phyloP scores from a whole-genome alignment of 352 stramenopile genomes.

The Phytophthora chlamydospora region DNA sequence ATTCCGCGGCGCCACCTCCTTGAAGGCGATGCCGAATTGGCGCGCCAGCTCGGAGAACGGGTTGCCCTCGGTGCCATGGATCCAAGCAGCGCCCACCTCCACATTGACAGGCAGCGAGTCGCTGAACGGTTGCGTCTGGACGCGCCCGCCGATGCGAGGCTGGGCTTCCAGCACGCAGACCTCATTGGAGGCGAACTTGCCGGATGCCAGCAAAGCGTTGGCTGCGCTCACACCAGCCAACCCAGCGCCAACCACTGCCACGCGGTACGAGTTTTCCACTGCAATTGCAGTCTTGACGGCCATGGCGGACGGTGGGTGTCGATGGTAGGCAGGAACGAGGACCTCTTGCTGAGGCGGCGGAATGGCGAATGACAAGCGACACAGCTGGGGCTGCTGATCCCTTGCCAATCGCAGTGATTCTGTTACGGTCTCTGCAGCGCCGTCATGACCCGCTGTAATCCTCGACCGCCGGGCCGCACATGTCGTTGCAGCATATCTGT shows the following conservation, averaged over 20 bases:
- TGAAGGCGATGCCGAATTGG: constrained; percentile 47
- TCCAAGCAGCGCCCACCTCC: constrained; percentile 65
- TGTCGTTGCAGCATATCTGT: neutral
- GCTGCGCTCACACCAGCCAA: constrained; percentile 54
- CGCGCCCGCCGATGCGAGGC: constrained; percentile 53
- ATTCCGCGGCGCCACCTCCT: constrained; percentile 59
- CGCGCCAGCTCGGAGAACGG: constrained; percentile 46
- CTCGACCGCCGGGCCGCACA: too few species aligned
- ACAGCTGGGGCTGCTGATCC: too few species aligned
- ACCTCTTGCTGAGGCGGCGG: neutral
- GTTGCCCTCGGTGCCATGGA: constrained; percentile 58
- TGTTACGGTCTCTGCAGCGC: constrained; percentile 11
- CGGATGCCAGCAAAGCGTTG: constrained; percentile 43
- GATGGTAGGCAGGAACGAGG: neutral
- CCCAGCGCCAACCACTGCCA: constrained; percentile 54
- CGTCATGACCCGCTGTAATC: constrained; percentile 6
- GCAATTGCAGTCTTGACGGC: constrained; percentile 10
- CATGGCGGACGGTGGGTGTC: constrained; percentile 5
- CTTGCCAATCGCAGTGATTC: constrained; percentile 1
- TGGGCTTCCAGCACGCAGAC: constrained; percentile 60
- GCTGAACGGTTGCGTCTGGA: constrained; percentile 61
- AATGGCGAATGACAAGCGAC: constrained; percentile 8
- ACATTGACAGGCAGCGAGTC: constrained; percentile 45
- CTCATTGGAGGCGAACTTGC: constrained; percentile 35
- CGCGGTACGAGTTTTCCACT: constrained; percentile 36